Percentiles rank a stretch among this genome's conserved stretches.
Conservation (phyloP, 1,284 basidiomycete species). For the Ceratobasidium sp. region DNA sequence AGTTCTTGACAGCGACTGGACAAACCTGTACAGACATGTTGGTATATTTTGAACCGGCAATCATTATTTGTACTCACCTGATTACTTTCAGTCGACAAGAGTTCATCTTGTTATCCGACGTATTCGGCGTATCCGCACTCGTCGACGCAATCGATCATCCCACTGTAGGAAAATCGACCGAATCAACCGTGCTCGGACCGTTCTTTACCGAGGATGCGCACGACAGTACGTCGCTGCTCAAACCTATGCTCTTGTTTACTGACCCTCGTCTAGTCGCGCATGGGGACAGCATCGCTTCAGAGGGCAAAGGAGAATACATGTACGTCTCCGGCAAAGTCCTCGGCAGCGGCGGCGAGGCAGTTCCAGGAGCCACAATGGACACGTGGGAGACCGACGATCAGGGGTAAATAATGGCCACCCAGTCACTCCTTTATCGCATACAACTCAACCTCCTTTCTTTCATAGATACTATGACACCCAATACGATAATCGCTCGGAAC, state of each 20-base stretch:
- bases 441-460: neutral
- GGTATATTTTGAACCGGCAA: constrained; percentile 10
- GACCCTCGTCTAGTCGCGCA: constrained; percentile 54
- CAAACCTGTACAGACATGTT: constrained; percentile 70
- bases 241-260: neutral
- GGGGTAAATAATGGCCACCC: neutral
- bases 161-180: constrained; percentile 68
- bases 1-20: constrained; percentile 77
- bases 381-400: constrained; percentile 87
- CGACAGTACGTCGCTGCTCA: constrained; percentile 66
- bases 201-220: constrained; percentile 84
- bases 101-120: constrained; percentile 82
- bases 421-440: constrained; percentile 1
- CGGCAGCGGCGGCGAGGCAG: constrained; percentile 70
- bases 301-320: constrained; percentile 84
- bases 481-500: constrained; percentile 64
- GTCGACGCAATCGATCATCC: constrained; percentile 82
- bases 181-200: constrained; percentile 81
- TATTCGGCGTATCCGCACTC: constrained; percentile 77
- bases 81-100: constrained; percentile 67
- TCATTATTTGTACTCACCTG: neutral
- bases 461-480: constrained; percentile 70
- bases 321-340: constrained; percentile 76
- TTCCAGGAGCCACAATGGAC: constrained; percentile 72
- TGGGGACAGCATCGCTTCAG: constrained; percentile 74